Evolutionary conservation across 345 rosid species (phyloP).

Genomic region (Pistacia vera): DNA sequence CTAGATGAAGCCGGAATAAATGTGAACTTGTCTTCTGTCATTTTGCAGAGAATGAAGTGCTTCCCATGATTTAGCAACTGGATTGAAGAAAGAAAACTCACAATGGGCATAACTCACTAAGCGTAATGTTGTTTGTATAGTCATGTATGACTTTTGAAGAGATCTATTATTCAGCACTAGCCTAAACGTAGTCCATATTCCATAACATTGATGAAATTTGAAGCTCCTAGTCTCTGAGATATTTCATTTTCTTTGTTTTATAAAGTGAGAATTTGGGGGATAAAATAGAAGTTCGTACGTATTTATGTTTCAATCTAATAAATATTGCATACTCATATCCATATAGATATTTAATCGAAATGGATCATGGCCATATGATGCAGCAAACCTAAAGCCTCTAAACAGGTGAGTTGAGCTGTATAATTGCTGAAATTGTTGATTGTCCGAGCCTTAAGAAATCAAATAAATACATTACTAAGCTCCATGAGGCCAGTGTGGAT

Average conservation of each 20-base stretch:
- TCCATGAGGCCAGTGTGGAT: too few species aligned
- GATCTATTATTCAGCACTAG: not conserved
- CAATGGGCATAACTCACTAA: slow-evolving; percentile 10
- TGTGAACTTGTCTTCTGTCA: slow-evolving; percentile 24
- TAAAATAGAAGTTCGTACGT: too few species aligned
- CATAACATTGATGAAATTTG: not conserved
- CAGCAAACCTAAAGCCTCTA: too few species aligned
- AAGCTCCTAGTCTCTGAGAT: not conserved
- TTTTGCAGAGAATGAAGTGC: slow-evolving; percentile 92
- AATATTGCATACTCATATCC: too few species aligned
- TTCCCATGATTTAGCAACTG: slow-evolving; percentile 60
- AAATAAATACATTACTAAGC: too few species aligned
- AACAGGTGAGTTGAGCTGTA: too few species aligned
- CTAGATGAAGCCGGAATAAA: slow-evolving; percentile 1
- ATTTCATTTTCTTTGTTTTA: not conserved
- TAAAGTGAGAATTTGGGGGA: too few species aligned
- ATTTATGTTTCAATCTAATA: too few species aligned
- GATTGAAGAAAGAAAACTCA: slow-evolving; percentile 11
- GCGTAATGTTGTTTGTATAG: not conserved
- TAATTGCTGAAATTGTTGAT: too few species aligned
- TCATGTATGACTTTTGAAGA: not conserved
- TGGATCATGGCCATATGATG: too few species aligned
- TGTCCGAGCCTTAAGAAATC: too few species aligned
- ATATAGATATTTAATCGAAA: too few species aligned
- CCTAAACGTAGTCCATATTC: not conserved